Base-by-base conservation (phyloP, 805 yeast species). In the Pichia phayaonensis region DNA sequence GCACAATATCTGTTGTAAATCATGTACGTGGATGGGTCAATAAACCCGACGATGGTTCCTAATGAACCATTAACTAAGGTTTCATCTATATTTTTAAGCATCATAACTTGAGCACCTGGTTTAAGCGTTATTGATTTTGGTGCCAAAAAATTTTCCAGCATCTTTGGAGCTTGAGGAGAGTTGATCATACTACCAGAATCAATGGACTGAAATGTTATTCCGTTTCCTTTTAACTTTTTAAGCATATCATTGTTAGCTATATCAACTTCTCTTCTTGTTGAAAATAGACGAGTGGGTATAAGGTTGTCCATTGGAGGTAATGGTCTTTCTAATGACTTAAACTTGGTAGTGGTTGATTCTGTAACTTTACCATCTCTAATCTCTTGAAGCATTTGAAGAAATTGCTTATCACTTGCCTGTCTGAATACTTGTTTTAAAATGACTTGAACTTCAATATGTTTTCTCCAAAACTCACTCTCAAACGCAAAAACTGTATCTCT, bases 21-120 rank as follows among this genome's bases (percentile, higher is more conserved):
- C 12, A 39, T 24, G 54, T 73, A 78, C 0, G 83, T 77, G 36
- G 72, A 74, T 20, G 75, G 72, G 59, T 77, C 81, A 31, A 77
- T 65, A 44, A 67, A 67, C 22, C 63, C 71, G 11, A 67, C 54
- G 1, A 86, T 84, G 56, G 73, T 81, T 0, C 95, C 95, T 31
- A 86, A 67, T 0, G 90, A 80, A 0, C 95, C 95, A 66, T 86
- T 86, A 12, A 86, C 94, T 45, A 86, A 69, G 0, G 80, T 74
- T 27, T 78, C 83, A 61, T 84, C 92, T 50, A 82, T 73, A 60
- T 86, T 86, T 61, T 86, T 86, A 44, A 86, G 74, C 73, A 86
- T 79, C 92, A 86, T 86, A 0, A 86, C 95, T 65, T 86, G 94
- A 0, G 92, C 88, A 43, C 84, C 84, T 49, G 75, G 75, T 59